These are phyloP conservation scores for Plectosphaerella plurivora DNA, from an alignment of 2,329 filamentous ascomycete genomes.

Conservation along the genomic window DNA sequence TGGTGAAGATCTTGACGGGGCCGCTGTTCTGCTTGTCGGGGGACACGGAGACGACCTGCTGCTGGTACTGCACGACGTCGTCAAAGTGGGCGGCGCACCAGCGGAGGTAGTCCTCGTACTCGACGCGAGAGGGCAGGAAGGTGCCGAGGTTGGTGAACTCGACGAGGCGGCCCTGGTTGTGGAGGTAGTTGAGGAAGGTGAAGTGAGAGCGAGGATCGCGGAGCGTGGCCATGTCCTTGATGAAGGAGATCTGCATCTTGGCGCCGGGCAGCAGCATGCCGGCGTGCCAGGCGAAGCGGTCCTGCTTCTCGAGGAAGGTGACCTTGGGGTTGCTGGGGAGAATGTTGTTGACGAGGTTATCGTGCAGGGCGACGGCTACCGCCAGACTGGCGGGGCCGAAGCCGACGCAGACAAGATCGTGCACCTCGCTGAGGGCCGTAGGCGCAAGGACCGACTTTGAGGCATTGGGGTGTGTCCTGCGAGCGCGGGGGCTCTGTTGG, in stretches of 20 bases:
- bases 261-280: slow-evolving; percentile 92
- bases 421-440: slow-evolving; percentile 57
- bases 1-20: slow-evolving; percentile 60
- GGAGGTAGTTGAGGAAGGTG: slow-evolving; percentile 93
- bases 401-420: slow-evolving; percentile 85
- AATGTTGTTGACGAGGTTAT: slow-evolving; percentile 52
- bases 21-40: slow-evolving; percentile 38
- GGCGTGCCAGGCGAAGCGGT: slow-evolving; percentile 83
- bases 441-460: slow-evolving; percentile 30
- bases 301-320: slow-evolving; percentile 83
- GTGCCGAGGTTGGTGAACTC: slow-evolving; percentile 89
- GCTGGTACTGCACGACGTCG: slow-evolving; percentile 66
- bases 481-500: background rate
- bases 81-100: slow-evolving; percentile 87
- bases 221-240: slow-evolving; percentile 91
- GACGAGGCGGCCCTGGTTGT: slow-evolving; percentile 73
- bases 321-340: slow-evolving; percentile 54
- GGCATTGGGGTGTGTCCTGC: slow-evolving; percentile 16
- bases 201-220: slow-evolving; percentile 86
- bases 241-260: slow-evolving; percentile 96
- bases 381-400: slow-evolving; percentile 90
- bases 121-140: slow-evolving; percentile 77
- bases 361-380: slow-evolving; percentile 84
- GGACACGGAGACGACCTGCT: slow-evolving; percentile 69
- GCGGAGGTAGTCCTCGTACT: slow-evolving; percentile 93